Evolutionary conservation across 495 filamentous ascomycete genomes (phyloP).

Genomic region (Neurospora tetraspora): DNA sequence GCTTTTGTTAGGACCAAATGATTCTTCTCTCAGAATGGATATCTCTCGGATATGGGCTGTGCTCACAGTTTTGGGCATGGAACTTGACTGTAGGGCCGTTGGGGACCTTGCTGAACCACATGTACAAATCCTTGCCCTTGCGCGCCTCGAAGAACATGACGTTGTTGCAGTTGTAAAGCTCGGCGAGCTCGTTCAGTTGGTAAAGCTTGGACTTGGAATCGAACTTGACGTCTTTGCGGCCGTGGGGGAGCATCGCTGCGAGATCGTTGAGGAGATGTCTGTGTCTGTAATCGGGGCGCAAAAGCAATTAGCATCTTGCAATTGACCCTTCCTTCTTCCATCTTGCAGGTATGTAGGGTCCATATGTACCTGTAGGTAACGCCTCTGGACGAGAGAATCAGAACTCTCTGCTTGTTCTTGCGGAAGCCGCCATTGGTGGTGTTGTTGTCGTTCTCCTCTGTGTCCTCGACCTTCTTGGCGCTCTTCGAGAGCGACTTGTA

Average conservation of each 20-base stretch:
- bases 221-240: constrained; percentile 88
- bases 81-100: constrained; percentile 92
- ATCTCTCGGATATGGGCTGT: neutral
- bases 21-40: neutral
- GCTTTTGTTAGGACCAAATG: constrained; percentile 4
- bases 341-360: neutral
- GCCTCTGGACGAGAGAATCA: constrained; percentile 83
- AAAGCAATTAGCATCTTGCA: neutral
- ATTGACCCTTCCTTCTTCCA: neutral
- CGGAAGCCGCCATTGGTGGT: constrained; percentile 32
- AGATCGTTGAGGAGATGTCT: constrained; percentile 89
- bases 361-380: constrained; percentile 69
- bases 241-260: constrained; percentile 78
- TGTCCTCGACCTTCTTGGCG: constrained; percentile 27
- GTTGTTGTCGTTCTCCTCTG: constrained; percentile 23
- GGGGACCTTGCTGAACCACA: constrained; percentile 87
- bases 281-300: constrained; percentile 45
- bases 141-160: constrained; percentile 93
- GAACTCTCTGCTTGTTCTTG: constrained; percentile 64
- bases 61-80: constrained; percentile 56
- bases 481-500: constrained; percentile 84
- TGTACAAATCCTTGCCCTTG: constrained; percentile 88
- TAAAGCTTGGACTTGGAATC: constrained; percentile 92
- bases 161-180: constrained; percentile 98
- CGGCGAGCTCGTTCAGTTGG: constrained; percentile 90